Evolutionary conservation across 2,329 filamentous ascomycete species (phyloP).

Genomic region (Taxawa tesnikishii): DNA sequence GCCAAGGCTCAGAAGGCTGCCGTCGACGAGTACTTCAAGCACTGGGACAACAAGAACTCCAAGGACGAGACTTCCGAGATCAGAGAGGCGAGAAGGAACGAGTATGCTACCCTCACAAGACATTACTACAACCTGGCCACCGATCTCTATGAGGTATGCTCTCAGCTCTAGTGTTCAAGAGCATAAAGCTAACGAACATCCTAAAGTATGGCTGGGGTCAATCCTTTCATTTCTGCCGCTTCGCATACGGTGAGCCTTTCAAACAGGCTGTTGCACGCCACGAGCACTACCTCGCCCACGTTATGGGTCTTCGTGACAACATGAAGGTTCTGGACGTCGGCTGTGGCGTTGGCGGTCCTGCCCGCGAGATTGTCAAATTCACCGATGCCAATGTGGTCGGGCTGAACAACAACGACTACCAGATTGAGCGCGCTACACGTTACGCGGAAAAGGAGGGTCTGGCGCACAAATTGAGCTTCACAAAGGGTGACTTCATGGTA

Average conservation of each 20-base stretch:
- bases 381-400: conserved; percentile 79
- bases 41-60: conserved; percentile 78
- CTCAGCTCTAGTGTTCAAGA: not conserved
- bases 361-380: conserved; percentile 93
- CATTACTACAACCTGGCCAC: conserved; percentile 47
- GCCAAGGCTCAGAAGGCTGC: conserved; percentile 56
- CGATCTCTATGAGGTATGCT: conserved; percentile 13
- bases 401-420: conserved; percentile 98
- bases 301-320: conserved; percentile 71
- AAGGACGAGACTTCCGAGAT: conserved; percentile 71
- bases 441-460: conserved; percentile 77
- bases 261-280: conserved; percentile 86
- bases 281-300: conserved; percentile 92
- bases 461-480: conserved; percentile 66
- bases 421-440: conserved; percentile 81
- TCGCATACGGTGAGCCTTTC: conserved; percentile 76
- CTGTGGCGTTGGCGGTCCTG: conserved; percentile 91
- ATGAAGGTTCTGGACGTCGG: conserved; percentile 93
- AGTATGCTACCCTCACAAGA: conserved; percentile 87
- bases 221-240: conserved; percentile 96
- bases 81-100: conserved; percentile 62
- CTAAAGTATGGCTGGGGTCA: conserved; percentile 97
- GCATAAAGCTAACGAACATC: conserved; percentile 59
- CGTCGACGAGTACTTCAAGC: conserved; percentile 89
- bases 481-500: conserved; percentile 95